Conservation (phyloP, 2,329 filamentous ascomycete genomes). For the Thelonectria olida region DNA sequence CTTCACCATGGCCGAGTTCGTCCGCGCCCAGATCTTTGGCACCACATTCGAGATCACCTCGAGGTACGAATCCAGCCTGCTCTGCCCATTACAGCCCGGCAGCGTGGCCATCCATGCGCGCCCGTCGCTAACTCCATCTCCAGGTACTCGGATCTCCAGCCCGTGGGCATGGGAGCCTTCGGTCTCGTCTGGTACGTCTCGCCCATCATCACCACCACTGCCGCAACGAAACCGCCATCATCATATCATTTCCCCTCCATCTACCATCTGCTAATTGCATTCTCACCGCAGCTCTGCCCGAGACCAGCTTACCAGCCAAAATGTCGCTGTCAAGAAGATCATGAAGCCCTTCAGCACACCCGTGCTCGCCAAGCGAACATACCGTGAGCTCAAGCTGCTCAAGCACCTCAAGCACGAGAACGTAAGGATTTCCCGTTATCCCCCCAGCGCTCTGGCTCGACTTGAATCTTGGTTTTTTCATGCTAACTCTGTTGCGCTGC, state of each 20-base stretch:
- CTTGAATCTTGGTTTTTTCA: background rate
- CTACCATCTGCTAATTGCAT: constrained; percentile 13
- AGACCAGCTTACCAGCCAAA: constrained; percentile 96
- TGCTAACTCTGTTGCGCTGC: constrained; percentile 23
- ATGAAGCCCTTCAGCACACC: constrained; percentile 99
- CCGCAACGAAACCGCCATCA: constrained; percentile 15
- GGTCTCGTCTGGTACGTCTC: constrained; percentile 88
- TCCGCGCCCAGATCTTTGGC: constrained; percentile 98
- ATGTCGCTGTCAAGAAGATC: constrained; percentile 99
- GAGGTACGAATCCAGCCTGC: constrained; percentile 66
- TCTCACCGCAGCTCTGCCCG: constrained; percentile 79
- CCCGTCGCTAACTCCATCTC: constrained; percentile 21
- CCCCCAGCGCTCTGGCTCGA: background rate
- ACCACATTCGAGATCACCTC: constrained; percentile 99
- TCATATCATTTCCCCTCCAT: background rate
- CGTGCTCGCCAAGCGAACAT: constrained; percentile 95
- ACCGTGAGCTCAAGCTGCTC: constrained; percentile 94
- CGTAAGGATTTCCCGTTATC: constrained; percentile 57
- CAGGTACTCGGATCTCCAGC: constrained; percentile 97
- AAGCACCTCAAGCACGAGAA: constrained; percentile 98
- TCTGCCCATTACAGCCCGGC: background rate
- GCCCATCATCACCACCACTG: background rate
- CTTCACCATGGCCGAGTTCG: constrained; percentile 94
- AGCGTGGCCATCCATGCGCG: background rate
- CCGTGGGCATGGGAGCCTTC: constrained; percentile 98